These are phyloP conservation scores for Phytopythium vexans DNA, from an alignment of 352 stramenopile genomes.

Conservation along the genomic window DNA sequence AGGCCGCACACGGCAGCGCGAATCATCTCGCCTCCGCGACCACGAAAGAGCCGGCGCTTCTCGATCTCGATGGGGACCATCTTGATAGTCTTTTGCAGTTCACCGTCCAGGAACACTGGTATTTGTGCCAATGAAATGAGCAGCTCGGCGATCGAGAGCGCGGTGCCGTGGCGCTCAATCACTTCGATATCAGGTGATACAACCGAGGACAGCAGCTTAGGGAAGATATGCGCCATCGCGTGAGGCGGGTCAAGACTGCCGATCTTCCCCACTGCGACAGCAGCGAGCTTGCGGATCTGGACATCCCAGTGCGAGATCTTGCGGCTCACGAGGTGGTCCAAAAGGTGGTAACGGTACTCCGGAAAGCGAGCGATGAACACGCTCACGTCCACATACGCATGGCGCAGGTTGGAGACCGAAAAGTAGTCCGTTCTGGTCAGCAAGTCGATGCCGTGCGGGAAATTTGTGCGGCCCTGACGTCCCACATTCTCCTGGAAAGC, in stretches of 20 bases:
- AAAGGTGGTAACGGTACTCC: constrained; percentile 78
- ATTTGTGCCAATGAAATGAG: constrained; percentile 39
- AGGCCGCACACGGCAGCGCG: constrained; percentile 91
- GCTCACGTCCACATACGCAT: constrained; percentile 93
- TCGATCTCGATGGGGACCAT: constrained; percentile 87
- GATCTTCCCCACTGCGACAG: constrained; percentile 85
- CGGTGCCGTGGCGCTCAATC: constrained; percentile 91
- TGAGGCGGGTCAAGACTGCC: constrained; percentile 76
- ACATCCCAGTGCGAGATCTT: constrained; percentile 97
- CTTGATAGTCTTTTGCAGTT: constrained; percentile 70
- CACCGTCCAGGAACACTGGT: constrained; percentile 62
- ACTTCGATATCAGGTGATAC: constrained; percentile 88
- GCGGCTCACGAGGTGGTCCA: constrained; percentile 75
- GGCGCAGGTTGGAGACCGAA: constrained; percentile 88
- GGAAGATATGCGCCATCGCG: constrained; percentile 74
- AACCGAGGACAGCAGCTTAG: constrained; percentile 76
- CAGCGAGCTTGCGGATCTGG: constrained; percentile 88
- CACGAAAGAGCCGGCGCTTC: constrained; percentile 94
- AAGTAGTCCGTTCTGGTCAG: constrained; percentile 98
- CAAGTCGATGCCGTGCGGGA: constrained; percentile 96
- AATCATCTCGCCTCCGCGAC: constrained; percentile 95
- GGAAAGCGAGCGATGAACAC: constrained; percentile 90
- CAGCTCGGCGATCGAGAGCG: constrained; percentile 90
- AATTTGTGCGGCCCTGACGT: constrained; percentile 88
- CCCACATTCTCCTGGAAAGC: constrained; percentile 97